Conservation (phyloP, 139 green algal species). For the Microglena sp. region DNA sequence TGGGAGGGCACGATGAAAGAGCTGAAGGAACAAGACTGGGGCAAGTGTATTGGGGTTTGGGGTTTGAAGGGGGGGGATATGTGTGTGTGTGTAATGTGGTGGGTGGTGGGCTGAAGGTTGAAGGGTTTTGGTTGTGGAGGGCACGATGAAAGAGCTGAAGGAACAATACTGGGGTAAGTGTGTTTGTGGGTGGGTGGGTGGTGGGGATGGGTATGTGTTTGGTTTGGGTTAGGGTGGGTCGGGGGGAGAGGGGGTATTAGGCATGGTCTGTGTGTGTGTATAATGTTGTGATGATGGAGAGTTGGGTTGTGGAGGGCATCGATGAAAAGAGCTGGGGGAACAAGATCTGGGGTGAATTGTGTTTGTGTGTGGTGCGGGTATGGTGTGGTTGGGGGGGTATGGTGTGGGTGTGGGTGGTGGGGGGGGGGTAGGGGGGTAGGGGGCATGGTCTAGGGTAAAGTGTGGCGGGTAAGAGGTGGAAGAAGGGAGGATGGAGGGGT, state of each 20-base stretch:
- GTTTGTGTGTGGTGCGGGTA: no score
- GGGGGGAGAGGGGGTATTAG: not conserved
- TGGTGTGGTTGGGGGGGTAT: no score
- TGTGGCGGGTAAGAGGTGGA: no score
- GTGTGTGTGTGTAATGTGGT: not conserved
- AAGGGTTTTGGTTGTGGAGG: slow-evolving; percentile 1
- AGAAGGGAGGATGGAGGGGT: no score
- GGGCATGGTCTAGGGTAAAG: no score
- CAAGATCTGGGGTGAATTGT: no score
- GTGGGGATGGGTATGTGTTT: not conserved
- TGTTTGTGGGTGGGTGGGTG: not conserved
- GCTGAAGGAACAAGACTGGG: slow-evolving; percentile 52
- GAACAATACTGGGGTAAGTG: slow-evolving; percentile 55
- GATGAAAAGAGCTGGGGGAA: slow-evolving; percentile 36
- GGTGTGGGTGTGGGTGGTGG: no score
- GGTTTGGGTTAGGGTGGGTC: not conserved
- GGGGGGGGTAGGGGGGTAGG: no score
- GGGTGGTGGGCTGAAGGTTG: not conserved
- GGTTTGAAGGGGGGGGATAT: not conserved
- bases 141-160: slow-evolving; percentile 40
- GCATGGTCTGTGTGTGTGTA: not conserved
- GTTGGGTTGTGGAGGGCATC: slow-evolving; percentile 12
- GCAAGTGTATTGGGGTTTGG: no score
- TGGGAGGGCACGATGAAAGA: slow-evolving; percentile 44
- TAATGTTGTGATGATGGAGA: not conserved